Evolutionary conservation across 1,284 basidiomycete genomes (phyloP).

Genomic region (Peniophora sp.): DNA sequence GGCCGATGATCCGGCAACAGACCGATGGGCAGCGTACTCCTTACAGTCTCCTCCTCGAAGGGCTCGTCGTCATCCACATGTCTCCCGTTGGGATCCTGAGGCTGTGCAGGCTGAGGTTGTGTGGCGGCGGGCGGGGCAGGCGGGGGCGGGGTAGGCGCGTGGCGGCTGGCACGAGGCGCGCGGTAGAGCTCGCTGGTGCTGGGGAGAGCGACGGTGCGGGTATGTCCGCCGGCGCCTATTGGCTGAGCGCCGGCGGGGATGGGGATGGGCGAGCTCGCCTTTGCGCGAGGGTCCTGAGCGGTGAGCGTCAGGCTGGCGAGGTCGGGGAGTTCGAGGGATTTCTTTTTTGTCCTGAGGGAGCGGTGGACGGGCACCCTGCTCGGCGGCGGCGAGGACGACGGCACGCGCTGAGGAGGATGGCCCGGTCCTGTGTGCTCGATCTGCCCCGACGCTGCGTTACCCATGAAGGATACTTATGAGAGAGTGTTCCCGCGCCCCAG

Average conservation of each 20-base stretch:
- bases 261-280: constrained; percentile 29
- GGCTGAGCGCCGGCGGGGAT: constrained; percentile 24
- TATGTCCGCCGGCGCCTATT: constrained; percentile 31
- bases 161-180: constrained; percentile 28
- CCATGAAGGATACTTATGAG: too few species aligned
- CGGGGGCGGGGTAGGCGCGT: constrained; percentile 31
- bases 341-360: constrained; percentile 61
- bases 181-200: constrained; percentile 27
- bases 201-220: constrained; percentile 13
- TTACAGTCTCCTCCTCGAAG: constrained; percentile 49
- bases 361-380: constrained; percentile 24
- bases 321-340: constrained; percentile 70
- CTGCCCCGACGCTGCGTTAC: too few species aligned
- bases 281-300: constrained; percentile 33
- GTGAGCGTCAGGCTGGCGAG: constrained; percentile 56
- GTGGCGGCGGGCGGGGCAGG: constrained; percentile 20
- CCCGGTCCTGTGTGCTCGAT: too few species aligned
- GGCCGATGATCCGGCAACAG: constrained; percentile 22
- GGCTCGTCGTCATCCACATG: constrained; percentile 21
- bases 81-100: constrained; percentile 24
- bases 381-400: too few species aligned
- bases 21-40: constrained; percentile 55
- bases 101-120: constrained; percentile 17
- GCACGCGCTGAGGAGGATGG: too few species aligned
- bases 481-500: too few species aligned